Base-by-base conservation (phyloP, 768 basidiomycete genomes). In the Tulasnella sp. region DNA sequence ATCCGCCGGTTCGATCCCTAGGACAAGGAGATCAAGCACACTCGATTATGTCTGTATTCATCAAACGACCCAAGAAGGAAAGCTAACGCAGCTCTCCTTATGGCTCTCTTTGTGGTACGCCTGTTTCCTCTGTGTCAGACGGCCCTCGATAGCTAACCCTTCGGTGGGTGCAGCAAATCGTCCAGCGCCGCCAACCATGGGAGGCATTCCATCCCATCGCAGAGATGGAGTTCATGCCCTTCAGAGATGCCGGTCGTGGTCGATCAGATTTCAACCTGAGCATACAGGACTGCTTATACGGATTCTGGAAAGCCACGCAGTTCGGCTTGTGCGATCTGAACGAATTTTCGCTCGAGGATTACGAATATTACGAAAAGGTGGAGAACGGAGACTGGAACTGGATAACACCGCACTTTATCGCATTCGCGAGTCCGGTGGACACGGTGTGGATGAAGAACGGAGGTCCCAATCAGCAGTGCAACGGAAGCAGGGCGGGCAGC, bases 381-480 rank as follows among this genome's bases (percentile, higher is more conserved):
- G 94, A 95, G 84, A 95, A 95, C 82, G 93, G 94, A 18, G 95
- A 96, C 83, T 96, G 95, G 93, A 97, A 97, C 82, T 96, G 94
- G 94, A 88, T 95, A 84, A 94, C 94, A 0, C 93, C 94, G 1
- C 89, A 92, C 80, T 95, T 96, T 82, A 92, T 98, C 81, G 95
- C 96, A 15, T 97, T 98, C 81, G 96, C 96, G 4, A 96, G 94
- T 0, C 96, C 96, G 0, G 89, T 94, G 80, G 94, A 97, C 82
- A 86, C 89, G 0, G 86, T 86, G 51, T 96, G 92, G 90, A 87
- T 95, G 81, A 94, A 94, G 85, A 88, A 92, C 84, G 81, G 81
- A 23, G 82, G 77, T 69, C 73, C 76, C 32, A 70, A 72, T 0
- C 35, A 44, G 69, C 70, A 37, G 74, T 10, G 72, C 37, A 79